Base-by-base conservation (phyloP, 495 filamentous ascomycete species). In the Hypoxylon rickii region DNA sequence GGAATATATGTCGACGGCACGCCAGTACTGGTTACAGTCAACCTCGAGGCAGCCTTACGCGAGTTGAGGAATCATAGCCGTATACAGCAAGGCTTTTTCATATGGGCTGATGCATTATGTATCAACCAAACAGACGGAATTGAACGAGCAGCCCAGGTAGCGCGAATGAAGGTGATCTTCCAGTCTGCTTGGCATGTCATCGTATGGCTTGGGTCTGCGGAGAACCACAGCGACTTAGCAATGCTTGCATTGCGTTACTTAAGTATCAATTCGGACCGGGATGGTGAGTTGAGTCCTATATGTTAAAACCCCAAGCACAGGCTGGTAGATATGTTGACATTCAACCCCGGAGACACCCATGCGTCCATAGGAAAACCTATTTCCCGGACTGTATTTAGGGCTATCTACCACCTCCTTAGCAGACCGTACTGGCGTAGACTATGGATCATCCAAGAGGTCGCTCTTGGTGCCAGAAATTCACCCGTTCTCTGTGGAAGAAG, bases 81-180 rank as follows among this genome's bases (percentile, higher is more conserved):
- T 7, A 51, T 51, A 32, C 48, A 51, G 19, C 48, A 51, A 33
- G 48, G 48, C 7, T 51, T 51, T 17, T 44, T 36, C 4, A 18
- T 52, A 6, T 52, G 49, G 49, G 49, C 44, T 17, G 49, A 52
- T 10, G 49, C 49, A 18, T 24, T 76, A 17, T 76, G 72, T 54
- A 73, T 76, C 48, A 72, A 74, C 62, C 73, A 76, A 41, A 29
- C 51, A 3, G 64, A 71, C 50, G 11, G 46, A 2, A 29, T 44
- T 32, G 72, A 74, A 55, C 58, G 64, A 7, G 45, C 39, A 7
- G 22, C 34, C 4, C 73, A 75, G 51, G 66, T 76, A 15, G 39
- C 39, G 11, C 59, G 68, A 43, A 76, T 76, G 73, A 64, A 63
- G 1, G 50, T 64, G 13, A 69, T 73, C 19, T 76, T 73, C 56